Conservation (phyloP, 768 basidiomycete species). For the Tulasnella sp. region DNA sequence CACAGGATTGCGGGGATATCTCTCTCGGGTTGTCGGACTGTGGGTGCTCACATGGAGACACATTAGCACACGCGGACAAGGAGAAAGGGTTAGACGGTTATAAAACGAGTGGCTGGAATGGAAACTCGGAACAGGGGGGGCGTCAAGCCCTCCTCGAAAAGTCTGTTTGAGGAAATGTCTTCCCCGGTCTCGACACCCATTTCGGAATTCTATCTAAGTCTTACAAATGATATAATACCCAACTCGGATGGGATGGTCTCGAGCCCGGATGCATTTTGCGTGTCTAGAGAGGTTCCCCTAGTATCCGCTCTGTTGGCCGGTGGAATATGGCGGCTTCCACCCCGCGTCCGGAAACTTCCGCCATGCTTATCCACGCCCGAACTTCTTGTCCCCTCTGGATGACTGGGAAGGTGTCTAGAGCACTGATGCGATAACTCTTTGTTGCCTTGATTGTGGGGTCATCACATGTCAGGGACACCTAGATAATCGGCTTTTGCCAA, state of each 20-base stretch:
- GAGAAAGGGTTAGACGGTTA: neutral
- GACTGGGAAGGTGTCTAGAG: neutral
- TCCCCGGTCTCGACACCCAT: neutral
- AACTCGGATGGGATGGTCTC: neutral
- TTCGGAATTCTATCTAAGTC: neutral
- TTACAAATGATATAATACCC: neutral
- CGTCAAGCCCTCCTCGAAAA: neutral
- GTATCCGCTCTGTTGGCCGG: neutral
- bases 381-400: neutral
- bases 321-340: neutral
- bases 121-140: neutral
- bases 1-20: constrained; percentile 1
- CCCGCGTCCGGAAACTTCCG: neutral
- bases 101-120: neutral
- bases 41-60: neutral
- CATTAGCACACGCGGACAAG: constrained; percentile 1
- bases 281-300: neutral
- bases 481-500: neutral
- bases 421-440: neutral
- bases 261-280: neutral
- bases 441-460: neutral
- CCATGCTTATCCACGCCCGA: neutral
- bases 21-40: neutral
- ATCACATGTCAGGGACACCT: neutral
- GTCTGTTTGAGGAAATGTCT: neutral